These are phyloP conservation scores for Coffea eugenioides DNA, from an alignment of 257 asterid species.

Conservation along the genomic window DNA sequence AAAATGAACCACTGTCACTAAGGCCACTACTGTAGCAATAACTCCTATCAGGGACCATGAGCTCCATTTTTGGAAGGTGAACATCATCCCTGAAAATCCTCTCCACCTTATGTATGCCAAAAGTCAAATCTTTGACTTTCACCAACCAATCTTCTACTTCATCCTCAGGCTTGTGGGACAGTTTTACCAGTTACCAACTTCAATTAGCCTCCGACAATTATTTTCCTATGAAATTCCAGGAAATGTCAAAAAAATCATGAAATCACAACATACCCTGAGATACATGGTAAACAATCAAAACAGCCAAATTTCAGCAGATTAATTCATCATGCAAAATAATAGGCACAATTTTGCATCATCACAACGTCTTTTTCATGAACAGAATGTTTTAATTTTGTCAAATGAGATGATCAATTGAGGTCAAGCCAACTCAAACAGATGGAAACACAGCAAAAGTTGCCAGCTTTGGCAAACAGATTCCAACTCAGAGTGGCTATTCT, in stretches of 20 bases:
- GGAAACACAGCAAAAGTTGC: conserved; percentile 1
- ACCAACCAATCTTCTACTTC: not conserved
- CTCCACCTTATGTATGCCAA: conserved; percentile 16
- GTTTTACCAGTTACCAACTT: not conserved
- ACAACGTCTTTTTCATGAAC: not conserved
- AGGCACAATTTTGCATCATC: not conserved
- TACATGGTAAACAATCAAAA: not conserved
- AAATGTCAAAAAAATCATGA: not conserved
- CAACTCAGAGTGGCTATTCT: conserved; percentile 1
- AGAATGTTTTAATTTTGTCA: not conserved
- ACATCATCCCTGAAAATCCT: conserved; percentile 55
- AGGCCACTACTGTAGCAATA: conserved; percentile 58
- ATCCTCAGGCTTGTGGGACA: not conserved
- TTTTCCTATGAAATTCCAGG: conserved; percentile 23
- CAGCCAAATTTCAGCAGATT: conserved; percentile 5
- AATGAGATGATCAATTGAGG: not conserved
- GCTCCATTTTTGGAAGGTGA: conserved; percentile 73
- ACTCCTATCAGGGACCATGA: conserved; percentile 75
- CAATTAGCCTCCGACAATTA: conserved; percentile 11
- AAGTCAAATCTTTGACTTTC: conserved; percentile 9
- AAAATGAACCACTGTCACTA: conserved; percentile 69
- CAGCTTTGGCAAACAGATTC: conserved; percentile 6
- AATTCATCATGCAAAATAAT: not conserved
- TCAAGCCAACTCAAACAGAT: conserved; percentile 6
- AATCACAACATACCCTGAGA: not conserved